These are phyloP conservation scores for Phyllosticta ampelicida DNA, from an alignment of 2,329 filamentous ascomycete genomes.

Conservation along the genomic window DNA sequence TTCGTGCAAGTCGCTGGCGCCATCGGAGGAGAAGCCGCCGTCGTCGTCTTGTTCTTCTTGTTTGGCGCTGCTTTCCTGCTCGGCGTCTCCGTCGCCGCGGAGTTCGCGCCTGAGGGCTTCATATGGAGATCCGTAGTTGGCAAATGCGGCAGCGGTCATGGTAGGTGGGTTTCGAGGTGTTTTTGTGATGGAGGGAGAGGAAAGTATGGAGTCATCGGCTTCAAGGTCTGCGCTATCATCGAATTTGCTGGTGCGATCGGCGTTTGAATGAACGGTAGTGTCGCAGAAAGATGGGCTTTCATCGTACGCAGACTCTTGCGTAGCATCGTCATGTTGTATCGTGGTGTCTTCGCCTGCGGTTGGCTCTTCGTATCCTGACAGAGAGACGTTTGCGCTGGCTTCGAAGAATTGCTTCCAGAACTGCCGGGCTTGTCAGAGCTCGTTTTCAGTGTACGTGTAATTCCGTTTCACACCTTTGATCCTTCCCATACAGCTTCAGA, in stretches of 20 bases:
- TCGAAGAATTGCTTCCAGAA: constrained; percentile 99
- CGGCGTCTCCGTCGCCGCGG: constrained; percentile 24
- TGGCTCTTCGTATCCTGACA: constrained; percentile 86
- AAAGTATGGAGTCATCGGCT: constrained; percentile 52
- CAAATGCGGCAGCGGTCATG: constrained; percentile 26
- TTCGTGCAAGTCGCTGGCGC: constrained; percentile 16
- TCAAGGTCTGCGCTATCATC: constrained; percentile 26
- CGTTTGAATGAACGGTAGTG: constrained; percentile 26
- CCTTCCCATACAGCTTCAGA: constrained; percentile 94
- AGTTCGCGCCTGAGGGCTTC: constrained; percentile 61
- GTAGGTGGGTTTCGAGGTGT: constrained; percentile 43
- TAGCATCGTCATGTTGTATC: constrained; percentile 27
- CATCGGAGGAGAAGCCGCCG: constrained; percentile 19
- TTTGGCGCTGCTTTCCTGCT: neutral
- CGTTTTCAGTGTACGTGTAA: neutral
- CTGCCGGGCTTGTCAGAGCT: constrained; percentile 32
- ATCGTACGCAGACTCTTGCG: constrained; percentile 27
- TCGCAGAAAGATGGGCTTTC: constrained; percentile 26
- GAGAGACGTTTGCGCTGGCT: constrained; percentile 90
- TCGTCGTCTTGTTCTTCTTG: constrained; percentile 25
- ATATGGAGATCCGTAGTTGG: constrained; percentile 65
- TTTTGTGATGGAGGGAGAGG: constrained; percentile 41
- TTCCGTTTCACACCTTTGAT: constrained; percentile 56
- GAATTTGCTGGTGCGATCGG: constrained; percentile 27
- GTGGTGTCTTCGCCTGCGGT: constrained; percentile 47